phyloP scores from a whole-genome alignment of 108 stramenopile species.

The Mediolabrus comicus region DNA sequence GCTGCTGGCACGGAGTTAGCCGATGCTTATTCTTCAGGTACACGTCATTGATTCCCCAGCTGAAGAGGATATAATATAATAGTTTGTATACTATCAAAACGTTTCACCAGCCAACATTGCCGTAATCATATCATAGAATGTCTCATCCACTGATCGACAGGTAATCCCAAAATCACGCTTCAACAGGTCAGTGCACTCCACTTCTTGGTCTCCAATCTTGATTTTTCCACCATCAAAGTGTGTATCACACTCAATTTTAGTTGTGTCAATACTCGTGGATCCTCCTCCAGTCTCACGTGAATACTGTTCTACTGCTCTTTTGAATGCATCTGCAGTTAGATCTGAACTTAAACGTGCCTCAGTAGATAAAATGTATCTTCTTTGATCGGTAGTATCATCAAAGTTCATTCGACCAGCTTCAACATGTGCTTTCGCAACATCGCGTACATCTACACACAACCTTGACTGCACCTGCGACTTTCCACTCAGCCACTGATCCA shows the following conservation, averaged over 20 bases:
- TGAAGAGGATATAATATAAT: not conserved
- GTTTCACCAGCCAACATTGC: slow-evolving; percentile 27
- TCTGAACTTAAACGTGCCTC: slow-evolving; percentile 66
- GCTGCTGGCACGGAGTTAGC: no score
- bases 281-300: slow-evolving; percentile 16
- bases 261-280: slow-evolving; percentile 8
- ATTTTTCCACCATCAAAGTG: slow-evolving; percentile 81
- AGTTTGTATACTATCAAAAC: not conserved
- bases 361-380: slow-evolving; percentile 70
- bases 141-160: slow-evolving; percentile 64
- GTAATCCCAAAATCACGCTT: slow-evolving; percentile 49
- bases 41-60: no score
- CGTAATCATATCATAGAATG: slow-evolving; percentile 72
- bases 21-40: no score
- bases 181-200: slow-evolving; percentile 56
- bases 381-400: not conserved
- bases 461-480: slow-evolving; percentile 75
- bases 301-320: slow-evolving; percentile 9
- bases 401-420: slow-evolving; percentile 52
- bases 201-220: slow-evolving; percentile 72
- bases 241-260: slow-evolving; percentile 54
- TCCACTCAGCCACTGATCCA: slow-evolving; percentile 75
- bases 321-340: slow-evolving; percentile 57
- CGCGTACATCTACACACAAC: slow-evolving; percentile 79
- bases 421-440: slow-evolving; percentile 78